Percentiles rank a stretch among this genome's conserved stretches.
These are phyloP conservation scores for Ganoderma multipileum DNA, from an alignment of 1,284 basidiomycete species.

Conservation along the genomic window DNA sequence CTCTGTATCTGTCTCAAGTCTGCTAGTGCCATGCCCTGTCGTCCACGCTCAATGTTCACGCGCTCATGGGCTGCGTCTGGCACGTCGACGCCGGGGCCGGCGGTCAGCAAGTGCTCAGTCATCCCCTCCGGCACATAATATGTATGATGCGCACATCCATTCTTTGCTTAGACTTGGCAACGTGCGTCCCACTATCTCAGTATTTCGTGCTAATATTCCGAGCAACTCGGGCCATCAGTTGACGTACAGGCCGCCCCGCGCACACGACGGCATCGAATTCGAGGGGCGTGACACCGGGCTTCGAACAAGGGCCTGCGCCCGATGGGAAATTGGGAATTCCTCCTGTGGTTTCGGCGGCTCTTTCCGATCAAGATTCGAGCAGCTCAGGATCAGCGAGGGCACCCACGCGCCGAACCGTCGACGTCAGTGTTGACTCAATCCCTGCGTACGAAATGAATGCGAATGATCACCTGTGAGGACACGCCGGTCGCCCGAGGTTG, in stretches of 20 bases:
- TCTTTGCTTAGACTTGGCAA: not conserved
- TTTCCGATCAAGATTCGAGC: not conserved
- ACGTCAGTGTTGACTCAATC: conserved; percentile 2
- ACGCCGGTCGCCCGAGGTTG: not conserved
- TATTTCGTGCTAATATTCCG: not conserved
- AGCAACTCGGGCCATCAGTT: not conserved
- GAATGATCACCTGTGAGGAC: not conserved
- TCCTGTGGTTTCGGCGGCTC: conserved; percentile 1
- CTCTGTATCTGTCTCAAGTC: not conserved
- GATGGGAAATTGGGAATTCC: not conserved
- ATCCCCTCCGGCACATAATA: not conserved
- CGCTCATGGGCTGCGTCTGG: not conserved
- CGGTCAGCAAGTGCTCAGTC: not conserved
- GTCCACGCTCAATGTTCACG: not conserved
- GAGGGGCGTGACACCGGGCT: not conserved
- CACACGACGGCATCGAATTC: not conserved
- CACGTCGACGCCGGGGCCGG: not conserved
- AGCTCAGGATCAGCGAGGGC: not conserved
- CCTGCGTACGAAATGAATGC: not conserved
- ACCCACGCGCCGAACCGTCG: not conserved
- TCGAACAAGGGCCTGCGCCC: not conserved
- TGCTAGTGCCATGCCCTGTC: not conserved
- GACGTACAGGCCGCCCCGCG: not conserved
- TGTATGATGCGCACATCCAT: not conserved
- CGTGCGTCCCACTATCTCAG: conserved; percentile 3